These are phyloP conservation scores for Zalaria sp. DNA, from an alignment of 2,329 filamentous ascomycete species.

Conservation along the genomic window DNA sequence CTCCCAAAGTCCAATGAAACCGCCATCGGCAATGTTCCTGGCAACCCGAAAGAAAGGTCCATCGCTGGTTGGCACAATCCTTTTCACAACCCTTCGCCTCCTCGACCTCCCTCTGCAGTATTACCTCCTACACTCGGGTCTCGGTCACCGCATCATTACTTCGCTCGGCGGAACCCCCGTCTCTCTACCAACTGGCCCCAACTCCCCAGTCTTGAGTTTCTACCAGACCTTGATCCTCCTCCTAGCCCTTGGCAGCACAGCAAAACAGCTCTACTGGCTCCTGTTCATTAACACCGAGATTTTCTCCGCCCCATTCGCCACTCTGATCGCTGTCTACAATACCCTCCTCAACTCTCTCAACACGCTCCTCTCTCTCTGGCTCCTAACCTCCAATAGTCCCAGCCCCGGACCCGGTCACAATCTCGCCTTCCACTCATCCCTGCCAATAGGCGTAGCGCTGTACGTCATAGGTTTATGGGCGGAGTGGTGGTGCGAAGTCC, in stretches of 20 bases:
- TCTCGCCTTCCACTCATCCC: slow-evolving; percentile 1
- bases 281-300: slow-evolving; percentile 8
- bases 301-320: slow-evolving; percentile 8
- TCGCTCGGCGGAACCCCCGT: slow-evolving; percentile 6
- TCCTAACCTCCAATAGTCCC: slow-evolving; percentile 7
- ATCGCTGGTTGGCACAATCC: slow-evolving; percentile 6
- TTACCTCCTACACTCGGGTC: slow-evolving; percentile 8
- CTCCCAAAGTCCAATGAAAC: too few relatives aligned
- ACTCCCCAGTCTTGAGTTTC: slow-evolving; percentile 5
- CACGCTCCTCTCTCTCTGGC: slow-evolving; percentile 11
- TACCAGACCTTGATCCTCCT: slow-evolving; percentile 11
- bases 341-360: slow-evolving; percentile 12
- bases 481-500: slow-evolving; percentile 14
- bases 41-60: background rate
- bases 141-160: slow-evolving; percentile 1
- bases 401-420: slow-evolving; percentile 5
- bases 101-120: slow-evolving; percentile 11
- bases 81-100: slow-evolving; percentile 8
- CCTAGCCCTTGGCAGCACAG: slow-evolving; percentile 10
- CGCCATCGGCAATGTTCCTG: too few relatives aligned
- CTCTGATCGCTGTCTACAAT: slow-evolving; percentile 10
- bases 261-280: slow-evolving; percentile 16
- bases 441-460: slow-evolving; percentile 7
- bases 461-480: slow-evolving; percentile 10
- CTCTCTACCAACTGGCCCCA: slow-evolving; percentile 1